Base-by-base conservation (phyloP, 176 grass and related monocot genomes). In the Musa beccarii region DNA sequence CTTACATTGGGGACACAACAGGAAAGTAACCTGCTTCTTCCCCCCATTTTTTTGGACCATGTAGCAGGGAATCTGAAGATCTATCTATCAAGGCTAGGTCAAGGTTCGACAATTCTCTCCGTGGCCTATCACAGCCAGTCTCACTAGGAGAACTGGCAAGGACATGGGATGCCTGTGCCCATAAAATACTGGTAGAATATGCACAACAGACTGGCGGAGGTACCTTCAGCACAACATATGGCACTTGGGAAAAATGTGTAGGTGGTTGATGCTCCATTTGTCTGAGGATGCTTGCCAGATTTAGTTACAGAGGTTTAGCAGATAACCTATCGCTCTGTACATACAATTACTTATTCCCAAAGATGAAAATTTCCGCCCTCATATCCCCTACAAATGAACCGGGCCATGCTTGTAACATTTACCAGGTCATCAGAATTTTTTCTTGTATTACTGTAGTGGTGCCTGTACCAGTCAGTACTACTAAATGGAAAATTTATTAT, bases 151-250 rank as follows among this genome's bases (percentile, higher is more conserved):
- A 92, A 78, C 89, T 99, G 8, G 95, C 95, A n/a, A 90, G 75
- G 81, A 92, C 80, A 14, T 99, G 95, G 95, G 95, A 99, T 59
- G 82, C 80, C 15, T 99, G 90, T 63, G 88, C 85, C 9, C 88
- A 85, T 51, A 87, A 81, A 79, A 83, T 94, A 55, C 89, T 99
- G 34, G 70, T 80, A 1, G 90, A 99, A 82, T 99, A 94, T 82
- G 90, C 95, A 25, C 85, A 89, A 66, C 86, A 89, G 24, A 89
- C 82, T 71, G 95, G 95, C 17, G 95, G 95, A 69, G 95, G 95
- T 22, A 89, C 86, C 80, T 99, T 99, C 81, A 99, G 95, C 75
- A 94, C 90, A 63, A 90, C 86, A 68, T 87, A 89, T 78, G 84
- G 88, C 34, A 75, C 86, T 73, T 84, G 90, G 94, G 94, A 89